Conservation (phyloP, 805 yeast species). For the Huiozyma sinensis region DNA sequence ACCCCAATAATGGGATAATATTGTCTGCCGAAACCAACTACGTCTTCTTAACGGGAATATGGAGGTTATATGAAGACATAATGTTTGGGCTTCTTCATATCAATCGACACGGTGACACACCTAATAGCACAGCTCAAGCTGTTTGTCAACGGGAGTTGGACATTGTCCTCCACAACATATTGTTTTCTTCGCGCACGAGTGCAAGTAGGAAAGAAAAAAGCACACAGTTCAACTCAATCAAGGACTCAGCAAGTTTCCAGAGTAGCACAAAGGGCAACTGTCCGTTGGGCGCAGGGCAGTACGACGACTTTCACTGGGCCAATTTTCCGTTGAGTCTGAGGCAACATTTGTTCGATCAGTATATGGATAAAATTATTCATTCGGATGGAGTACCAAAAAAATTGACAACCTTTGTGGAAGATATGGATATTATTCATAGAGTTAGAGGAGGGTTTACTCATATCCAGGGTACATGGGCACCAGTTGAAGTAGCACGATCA, state of each 20-base stretch:
- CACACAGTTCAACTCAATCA: neutral
- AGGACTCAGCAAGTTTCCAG: neutral
- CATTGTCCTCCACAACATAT: neutral
- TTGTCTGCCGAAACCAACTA: conserved; percentile 82
- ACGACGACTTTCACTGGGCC: conserved; percentile 24
- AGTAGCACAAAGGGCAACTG: neutral
- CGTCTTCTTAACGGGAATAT: conserved; percentile 78
- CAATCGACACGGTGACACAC: neutral
- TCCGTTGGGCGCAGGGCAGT: conserved; percentile 1
- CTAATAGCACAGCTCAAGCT: neutral
- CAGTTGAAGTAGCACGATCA: conserved; percentile 52
- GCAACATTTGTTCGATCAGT: conserved; percentile 7
- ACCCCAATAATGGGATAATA: conserved; percentile 54
- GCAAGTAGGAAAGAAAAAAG: neutral
- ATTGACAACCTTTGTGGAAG: conserved; percentile 9
- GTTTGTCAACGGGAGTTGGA: neutral
- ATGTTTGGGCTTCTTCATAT: conserved; percentile 17
- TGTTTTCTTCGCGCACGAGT: neutral
- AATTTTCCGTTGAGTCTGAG: conserved; percentile 12
- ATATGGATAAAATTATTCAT: conserved; percentile 6
- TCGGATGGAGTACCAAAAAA: conserved; percentile 7
- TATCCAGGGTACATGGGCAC: conserved; percentile 93
- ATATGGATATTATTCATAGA: conserved; percentile 35
- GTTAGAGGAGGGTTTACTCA: conserved; percentile 88
- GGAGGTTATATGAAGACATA: conserved; percentile 44